phyloP scores from a whole-genome alignment of 176 grass and related monocot genomes.

The Eremochloa ophiuroides region DNA sequence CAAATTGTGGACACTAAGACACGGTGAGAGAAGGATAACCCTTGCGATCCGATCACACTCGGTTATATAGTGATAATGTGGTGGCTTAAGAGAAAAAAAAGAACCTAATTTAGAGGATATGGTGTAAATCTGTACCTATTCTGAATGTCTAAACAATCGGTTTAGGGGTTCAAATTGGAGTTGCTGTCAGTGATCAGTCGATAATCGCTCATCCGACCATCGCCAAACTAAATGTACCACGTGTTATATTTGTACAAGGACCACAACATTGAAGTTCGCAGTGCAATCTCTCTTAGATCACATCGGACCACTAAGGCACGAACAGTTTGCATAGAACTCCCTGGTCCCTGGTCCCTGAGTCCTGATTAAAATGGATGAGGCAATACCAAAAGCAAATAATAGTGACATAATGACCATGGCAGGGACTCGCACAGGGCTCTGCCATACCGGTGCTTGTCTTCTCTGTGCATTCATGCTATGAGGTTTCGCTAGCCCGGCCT shows the following conservation, averaged over 20 bases:
- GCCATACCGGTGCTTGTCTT: neutral
- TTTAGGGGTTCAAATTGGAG: neutral
- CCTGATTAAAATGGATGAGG: neutral
- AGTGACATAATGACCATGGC: neutral
- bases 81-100: too few relatives aligned
- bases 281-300: neutral
- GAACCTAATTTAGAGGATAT: too few relatives aligned
- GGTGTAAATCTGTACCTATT: neutral
- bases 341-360: neutral
- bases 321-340: neutral
- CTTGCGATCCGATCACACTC: neutral
- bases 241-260: neutral
- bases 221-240: neutral
- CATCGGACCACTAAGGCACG: neutral
- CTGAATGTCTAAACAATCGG: neutral
- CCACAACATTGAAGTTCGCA: neutral
- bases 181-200: neutral
- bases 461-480: neutral
- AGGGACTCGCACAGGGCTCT: neutral
- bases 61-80: neutral
- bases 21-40: neutral
- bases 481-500: neutral
- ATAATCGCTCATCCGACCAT: neutral
- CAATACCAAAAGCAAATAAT: neutral
- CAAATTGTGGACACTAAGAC: too few relatives aligned